Evolutionary conservation across 257 asterid genomes (phyloP).

Genomic region (Solanum piurae): DNA sequence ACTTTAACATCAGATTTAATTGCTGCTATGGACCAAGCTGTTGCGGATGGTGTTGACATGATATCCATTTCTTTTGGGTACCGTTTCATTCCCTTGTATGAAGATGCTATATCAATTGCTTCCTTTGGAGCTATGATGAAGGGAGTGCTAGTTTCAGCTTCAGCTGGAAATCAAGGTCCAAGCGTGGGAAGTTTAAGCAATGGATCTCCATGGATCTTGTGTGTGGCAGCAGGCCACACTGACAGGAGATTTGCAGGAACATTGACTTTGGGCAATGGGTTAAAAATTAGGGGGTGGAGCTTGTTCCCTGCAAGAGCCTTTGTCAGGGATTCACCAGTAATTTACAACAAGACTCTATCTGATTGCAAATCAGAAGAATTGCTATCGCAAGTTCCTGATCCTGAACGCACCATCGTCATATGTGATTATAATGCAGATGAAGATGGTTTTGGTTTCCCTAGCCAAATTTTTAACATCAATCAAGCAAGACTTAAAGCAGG

Average conservation of each 20-base stretch:
- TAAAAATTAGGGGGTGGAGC: background rate
- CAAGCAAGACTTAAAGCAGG: background rate
- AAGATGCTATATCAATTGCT: background rate
- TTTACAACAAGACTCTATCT: background rate
- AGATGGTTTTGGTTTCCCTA: background rate
- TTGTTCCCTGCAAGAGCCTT: background rate
- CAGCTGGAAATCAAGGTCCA: background rate
- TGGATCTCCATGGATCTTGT: background rate
- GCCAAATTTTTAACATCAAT: background rate
- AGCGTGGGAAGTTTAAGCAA: background rate
- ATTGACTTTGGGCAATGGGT: background rate
- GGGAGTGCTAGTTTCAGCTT: background rate
- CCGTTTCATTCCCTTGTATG: background rate
- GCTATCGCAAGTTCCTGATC: background rate
- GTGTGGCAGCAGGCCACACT: background rate
- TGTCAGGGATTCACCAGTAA: background rate
- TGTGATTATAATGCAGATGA: background rate
- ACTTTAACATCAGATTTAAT: background rate
- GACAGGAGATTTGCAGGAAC: background rate
- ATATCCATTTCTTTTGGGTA: background rate
- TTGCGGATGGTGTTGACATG: background rate
- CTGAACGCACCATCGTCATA: background rate
- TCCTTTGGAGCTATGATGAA: background rate
- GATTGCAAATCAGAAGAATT: background rate
- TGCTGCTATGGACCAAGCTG: background rate